phyloP scores from a whole-genome alignment of 2,329 filamentous ascomycete species.

The Trichoderma afroharzianum region DNA sequence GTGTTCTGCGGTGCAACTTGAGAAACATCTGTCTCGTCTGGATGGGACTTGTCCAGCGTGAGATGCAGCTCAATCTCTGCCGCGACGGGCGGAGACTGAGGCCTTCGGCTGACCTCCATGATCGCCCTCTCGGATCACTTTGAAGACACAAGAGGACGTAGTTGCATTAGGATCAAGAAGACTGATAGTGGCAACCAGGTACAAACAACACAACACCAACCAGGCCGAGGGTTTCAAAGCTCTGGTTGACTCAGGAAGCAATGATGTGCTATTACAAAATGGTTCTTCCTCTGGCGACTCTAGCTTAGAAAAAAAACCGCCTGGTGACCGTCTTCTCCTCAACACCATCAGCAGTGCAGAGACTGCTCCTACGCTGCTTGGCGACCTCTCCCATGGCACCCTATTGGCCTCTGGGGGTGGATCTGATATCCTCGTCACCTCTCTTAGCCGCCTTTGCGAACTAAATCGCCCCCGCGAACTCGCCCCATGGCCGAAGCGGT shows the following conservation, averaged over 20 bases:
- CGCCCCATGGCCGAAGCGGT: slow-evolving; percentile 1
- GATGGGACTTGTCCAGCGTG: neutral
- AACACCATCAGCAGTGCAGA: neutral
- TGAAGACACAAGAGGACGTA: neutral
- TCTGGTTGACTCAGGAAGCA: neutral
- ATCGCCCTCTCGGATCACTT: neutral
- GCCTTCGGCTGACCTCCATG: neutral
- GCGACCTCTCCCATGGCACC: slow-evolving; percentile 3
- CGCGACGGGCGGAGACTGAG: neutral
- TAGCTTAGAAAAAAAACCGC: neutral
- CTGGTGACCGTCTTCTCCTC: neutral
- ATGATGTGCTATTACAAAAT: neutral
- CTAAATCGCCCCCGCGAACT: neutral
- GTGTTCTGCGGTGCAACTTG: neutral
- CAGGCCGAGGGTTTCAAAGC: neutral
- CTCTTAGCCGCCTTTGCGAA: slow-evolving; percentile 2
- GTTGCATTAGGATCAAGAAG: neutral
- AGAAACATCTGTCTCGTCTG: neutral
- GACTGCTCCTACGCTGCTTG: slow-evolving; percentile 5
- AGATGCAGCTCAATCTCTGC: slow-evolving; percentile 10
- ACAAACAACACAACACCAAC: neutral
- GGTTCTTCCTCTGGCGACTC: neutral
- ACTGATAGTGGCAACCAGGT: neutral
- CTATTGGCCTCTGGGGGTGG: slow-evolving; percentile 12
- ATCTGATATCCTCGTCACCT: slow-evolving; percentile 1